Percentiles rank a stretch among this genome's conserved stretches.
Conservation (phyloP, 345 rosid species). For the Geranium brycei region DNA sequence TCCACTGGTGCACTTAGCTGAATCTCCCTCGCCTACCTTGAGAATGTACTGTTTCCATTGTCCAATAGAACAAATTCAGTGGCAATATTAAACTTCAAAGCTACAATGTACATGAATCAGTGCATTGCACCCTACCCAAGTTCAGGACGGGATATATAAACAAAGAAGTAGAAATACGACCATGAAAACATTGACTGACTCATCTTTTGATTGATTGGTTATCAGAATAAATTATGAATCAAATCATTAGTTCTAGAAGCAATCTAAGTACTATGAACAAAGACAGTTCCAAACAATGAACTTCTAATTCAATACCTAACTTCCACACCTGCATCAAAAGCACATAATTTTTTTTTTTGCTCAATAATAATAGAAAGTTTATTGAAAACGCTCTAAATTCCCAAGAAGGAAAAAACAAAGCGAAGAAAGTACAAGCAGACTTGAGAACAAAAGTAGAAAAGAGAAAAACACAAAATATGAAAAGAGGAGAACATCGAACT, state of each 20-base stretch:
- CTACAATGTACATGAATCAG: not conserved
- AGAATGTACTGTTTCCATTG: constrained; percentile 34
- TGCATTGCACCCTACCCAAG: not conserved
- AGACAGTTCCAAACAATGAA: not conserved
- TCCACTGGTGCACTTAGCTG: constrained; percentile 58
- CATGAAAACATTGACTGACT: not conserved
- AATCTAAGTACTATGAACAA: not conserved
- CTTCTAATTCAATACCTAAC: not conserved
- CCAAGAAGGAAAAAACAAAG: too few species aligned
- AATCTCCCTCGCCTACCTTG: constrained; percentile 53
- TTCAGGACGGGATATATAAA: too few species aligned
- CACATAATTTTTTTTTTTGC: too few species aligned
- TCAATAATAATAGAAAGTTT: too few species aligned
- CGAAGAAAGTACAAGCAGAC: too few species aligned
- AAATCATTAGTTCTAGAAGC: not conserved
- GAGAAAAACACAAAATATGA: too few species aligned
- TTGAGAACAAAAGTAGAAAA: too few species aligned
- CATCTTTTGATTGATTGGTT: not conserved
- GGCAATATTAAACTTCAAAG: not conserved
- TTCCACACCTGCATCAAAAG: not conserved
- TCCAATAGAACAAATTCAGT: not conserved
- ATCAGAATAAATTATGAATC: not conserved
- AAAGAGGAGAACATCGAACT: too few species aligned
- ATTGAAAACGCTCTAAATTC: too few species aligned
- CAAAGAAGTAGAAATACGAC: not conserved